Evolutionary conservation across 2,329 filamentous ascomycete genomes (phyloP).

Genomic region (Rachicladosporium sp.): DNA sequence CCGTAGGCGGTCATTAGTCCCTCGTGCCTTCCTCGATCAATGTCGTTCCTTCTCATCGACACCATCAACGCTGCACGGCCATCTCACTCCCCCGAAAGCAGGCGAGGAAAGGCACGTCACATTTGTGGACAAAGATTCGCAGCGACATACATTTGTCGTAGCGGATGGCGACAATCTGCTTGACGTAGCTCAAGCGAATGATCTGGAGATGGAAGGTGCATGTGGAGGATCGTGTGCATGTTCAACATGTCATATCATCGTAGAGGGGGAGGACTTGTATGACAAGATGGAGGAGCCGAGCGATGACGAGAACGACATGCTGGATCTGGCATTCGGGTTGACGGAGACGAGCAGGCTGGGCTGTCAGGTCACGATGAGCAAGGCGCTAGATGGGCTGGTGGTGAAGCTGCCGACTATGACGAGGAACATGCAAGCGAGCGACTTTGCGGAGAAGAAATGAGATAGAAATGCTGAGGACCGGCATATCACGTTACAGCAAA

Average conservation of each 20-base stretch:
- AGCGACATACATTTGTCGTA: constrained; percentile 65
- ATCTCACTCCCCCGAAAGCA: constrained; percentile 70
- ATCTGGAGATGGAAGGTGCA: constrained; percentile 95
- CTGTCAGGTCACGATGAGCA: constrained; percentile 84
- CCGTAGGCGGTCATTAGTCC: no score
- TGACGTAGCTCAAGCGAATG: constrained; percentile 87
- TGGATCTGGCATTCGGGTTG: constrained; percentile 79
- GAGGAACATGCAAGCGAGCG: constrained; percentile 86
- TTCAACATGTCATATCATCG: constrained; percentile 85
- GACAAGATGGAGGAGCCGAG: constrained; percentile 33
- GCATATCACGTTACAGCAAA: no score
- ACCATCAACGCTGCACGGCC: constrained; percentile 53
- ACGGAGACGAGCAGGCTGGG: constrained; percentile 76
- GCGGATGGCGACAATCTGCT: constrained; percentile 81
- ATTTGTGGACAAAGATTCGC: constrained; percentile 83
- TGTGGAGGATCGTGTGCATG: constrained; percentile 91
- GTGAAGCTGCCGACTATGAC: constrained; percentile 89
- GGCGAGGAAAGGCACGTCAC: constrained; percentile 88
- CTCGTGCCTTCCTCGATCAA: no score
- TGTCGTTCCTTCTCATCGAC: constrained; percentile 51
- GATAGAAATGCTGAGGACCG: background rate
- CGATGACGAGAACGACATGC: constrained; percentile 62
- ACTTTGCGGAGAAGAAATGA: constrained; percentile 47
- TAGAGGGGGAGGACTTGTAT: constrained; percentile 53
- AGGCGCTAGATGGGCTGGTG: constrained; percentile 73